phyloP scores from a whole-genome alignment of 73 alveolate genomes.

The Tetrahymena elliotti region DNA sequence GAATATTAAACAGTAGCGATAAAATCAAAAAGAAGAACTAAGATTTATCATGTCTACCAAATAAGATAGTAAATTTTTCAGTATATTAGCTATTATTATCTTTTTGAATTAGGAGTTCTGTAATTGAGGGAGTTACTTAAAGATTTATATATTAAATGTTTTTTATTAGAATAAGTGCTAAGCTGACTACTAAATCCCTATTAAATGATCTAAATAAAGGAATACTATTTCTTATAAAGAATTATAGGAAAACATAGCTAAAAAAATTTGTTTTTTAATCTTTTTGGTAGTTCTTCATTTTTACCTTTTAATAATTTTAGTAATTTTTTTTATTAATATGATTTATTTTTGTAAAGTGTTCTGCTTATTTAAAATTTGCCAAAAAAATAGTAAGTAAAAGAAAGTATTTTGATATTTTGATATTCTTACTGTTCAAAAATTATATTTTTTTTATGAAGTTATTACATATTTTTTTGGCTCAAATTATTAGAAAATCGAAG shows the following conservation, averaged over 20 bases:
- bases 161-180: not conserved
- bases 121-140: not conserved
- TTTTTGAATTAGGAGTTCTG: not conserved
- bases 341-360: too few relatives aligned
- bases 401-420: too few relatives aligned
- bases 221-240: not conserved
- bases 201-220: not conserved
- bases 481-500: too few relatives aligned
- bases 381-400: too few relatives aligned
- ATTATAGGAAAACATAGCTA: not conserved
- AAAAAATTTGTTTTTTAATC: not conserved
- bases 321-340: too few relatives aligned
- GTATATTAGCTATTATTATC: not conserved
- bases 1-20: too few relatives aligned
- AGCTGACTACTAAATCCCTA: not conserved
- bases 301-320: too few relatives aligned
- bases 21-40: not conserved
- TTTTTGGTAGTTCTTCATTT: too few relatives aligned
- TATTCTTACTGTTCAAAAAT: too few relatives aligned
- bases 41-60: not conserved
- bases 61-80: not conserved
- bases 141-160: not conserved
- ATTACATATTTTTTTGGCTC: too few relatives aligned
- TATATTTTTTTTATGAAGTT: too few relatives aligned
- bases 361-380: too few relatives aligned